A percentile compares a stretch with the other conserved stretches of the same genome.
These are phyloP conservation scores for Candida sanyiensis DNA, from an alignment of 805 yeast species.

Conservation along the genomic window DNA sequence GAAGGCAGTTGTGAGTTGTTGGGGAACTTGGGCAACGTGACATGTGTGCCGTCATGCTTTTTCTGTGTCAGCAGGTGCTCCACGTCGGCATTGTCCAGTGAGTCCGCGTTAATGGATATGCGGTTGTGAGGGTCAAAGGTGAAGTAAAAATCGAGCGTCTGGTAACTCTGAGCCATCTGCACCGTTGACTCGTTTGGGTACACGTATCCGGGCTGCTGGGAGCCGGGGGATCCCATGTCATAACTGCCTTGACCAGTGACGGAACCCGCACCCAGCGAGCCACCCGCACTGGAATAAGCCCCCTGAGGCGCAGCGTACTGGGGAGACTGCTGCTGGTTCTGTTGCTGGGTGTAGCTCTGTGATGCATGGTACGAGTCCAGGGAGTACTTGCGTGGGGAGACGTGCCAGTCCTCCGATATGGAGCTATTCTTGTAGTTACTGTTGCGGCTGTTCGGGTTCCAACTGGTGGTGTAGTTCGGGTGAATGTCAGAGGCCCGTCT, in stretches of 20 bases:
- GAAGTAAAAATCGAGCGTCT: conserved; percentile 22
- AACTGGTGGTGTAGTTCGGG: conserved; percentile 9
- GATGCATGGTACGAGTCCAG: conserved; percentile 12
- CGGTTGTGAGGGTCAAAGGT: conserved; percentile 21
- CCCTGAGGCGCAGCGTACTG: conserved; percentile 2
- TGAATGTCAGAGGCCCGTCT: conserved; percentile 10
- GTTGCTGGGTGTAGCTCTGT: conserved; percentile 8
- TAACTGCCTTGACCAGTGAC: background rate
- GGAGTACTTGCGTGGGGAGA: conserved; percentile 17
- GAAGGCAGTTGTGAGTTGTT: conserved; percentile 21
- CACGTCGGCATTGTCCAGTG: conserved; percentile 7
- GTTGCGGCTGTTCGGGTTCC: conserved; percentile 4
- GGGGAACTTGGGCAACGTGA: conserved; percentile 20
- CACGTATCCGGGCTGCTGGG: background rate
- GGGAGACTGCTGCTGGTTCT: conserved; percentile 7
- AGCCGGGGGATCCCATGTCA: background rate
- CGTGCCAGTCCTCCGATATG: conserved; percentile 6
- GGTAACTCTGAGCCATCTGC: conserved; percentile 16
- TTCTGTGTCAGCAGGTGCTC: conserved; percentile 13
- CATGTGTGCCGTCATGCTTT: conserved; percentile 5
- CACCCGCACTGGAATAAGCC: conserved; percentile 2
- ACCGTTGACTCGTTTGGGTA: conserved; percentile 17
- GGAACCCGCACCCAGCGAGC: background rate
- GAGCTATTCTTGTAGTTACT: conserved; percentile 4
- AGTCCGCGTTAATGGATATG: conserved; percentile 16